Evolutionary conservation across 2,329 filamentous ascomycete species (phyloP), one percentile per base, ranked within the genome.

Genomic region (Stemphylium beticola): DNA sequence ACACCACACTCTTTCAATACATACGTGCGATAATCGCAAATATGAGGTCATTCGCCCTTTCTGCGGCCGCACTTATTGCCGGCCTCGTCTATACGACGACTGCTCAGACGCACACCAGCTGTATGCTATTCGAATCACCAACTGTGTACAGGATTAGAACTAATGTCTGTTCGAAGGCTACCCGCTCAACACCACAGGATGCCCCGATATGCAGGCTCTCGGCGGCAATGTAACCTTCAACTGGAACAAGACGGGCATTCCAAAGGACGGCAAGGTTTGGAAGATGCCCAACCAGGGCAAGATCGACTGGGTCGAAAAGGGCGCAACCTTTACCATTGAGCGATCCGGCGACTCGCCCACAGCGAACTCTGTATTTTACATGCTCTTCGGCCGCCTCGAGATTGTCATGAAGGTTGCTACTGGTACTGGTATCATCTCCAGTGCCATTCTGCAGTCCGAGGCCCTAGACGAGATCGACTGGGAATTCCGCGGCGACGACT

Each of bases 71-170:
- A 37, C 63, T 75, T n/a, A 64, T 79, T 24, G 66, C 72, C 34
- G 59, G 64, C 33, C 55, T 75, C 36, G 56, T 73, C 34, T 75
- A 83, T 50, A 74, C 83, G 38, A 79, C 81, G 42, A 63, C 81
- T 33, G 92, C 89, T 43, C 93, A 97, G 75, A 92, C 92, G 29
- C 86, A 77, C 51, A 92, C 90, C 7, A 74, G 82, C 37, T 98
- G 52, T 55, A 55, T 17, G 47, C 29, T 18, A 17, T 34, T 1
- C n/a, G n/a, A 22, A 15, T 4, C 31, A 32, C 18, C 2, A 20
- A 12, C 1, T 37, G 26, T 18, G n/a, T 17, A 18, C 31, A 7
- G 29, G 6, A 20, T 10, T 22, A 3, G n/a, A 29, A 36, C 51
- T 54, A 42, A 55, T 34, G 14, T 32, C 5, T 14, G 9, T 17